phyloP scores from a whole-genome alignment of 164 flowering plant species.

The Akebia trifoliata region DNA sequence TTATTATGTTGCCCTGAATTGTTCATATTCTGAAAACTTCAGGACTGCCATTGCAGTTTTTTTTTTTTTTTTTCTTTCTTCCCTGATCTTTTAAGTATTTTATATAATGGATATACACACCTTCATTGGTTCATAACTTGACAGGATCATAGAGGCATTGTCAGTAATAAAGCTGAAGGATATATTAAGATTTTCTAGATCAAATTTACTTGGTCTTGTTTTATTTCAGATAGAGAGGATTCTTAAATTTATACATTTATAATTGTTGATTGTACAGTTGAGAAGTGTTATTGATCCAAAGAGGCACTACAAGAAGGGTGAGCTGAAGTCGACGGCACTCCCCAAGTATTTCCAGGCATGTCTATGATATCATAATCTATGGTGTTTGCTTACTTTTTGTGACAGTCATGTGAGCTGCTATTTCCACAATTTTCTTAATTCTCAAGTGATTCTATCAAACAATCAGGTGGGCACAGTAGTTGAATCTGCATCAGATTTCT shows the following conservation, averaged over 20 bases:
- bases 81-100: too few species aligned
- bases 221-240: background rate
- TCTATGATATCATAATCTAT: background rate
- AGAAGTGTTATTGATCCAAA: conserved; percentile 80
- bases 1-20: too few species aligned
- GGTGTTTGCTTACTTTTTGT: background rate
- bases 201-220: background rate
- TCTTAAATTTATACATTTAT: background rate
- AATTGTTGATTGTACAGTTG: conserved; percentile 37
- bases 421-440: background rate
- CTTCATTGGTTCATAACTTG: too few species aligned
- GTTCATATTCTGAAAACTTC: too few species aligned
- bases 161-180: too few species aligned
- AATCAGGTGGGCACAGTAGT: conserved; percentile 78
- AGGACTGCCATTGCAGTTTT: too few species aligned
- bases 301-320: conserved; percentile 87
- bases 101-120: too few species aligned
- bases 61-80: too few species aligned
- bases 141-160: background rate
- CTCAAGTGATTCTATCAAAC: background rate
- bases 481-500: conserved; percentile 67
- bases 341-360: conserved; percentile 90
- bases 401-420: background rate
- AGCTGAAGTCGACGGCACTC: conserved; percentile 49
- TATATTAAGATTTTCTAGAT: too few species aligned